Evolutionary conservation across 75 land plant genomes (phyloP), one percentile per base, ranked within the genome.

Genomic region (Pseudotsuga menziesii): DNA sequence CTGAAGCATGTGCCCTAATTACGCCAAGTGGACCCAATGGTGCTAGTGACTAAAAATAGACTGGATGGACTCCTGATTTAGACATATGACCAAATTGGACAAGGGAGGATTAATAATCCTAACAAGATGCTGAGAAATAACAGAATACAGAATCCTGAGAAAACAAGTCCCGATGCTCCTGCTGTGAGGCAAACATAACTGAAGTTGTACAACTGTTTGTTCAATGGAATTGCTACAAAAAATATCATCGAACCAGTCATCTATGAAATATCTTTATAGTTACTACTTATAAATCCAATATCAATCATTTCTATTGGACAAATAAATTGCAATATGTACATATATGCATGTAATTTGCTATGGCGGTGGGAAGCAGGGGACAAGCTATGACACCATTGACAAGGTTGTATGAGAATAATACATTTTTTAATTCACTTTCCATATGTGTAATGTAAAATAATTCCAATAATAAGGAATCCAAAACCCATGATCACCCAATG

Each of bases 151-250:
- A 91, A 82, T 16, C 72, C 75, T 17, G 89, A 84, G 73, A 95
- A 93, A 2, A 93, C 88, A 57, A 95, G 57, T 52, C 87, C 92
- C 55, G 94, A 96, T 56, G 91, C 88, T 22, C 98, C 98, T 22
- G 93, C 86, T 29, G 98, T 95, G 11, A 95, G 76, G 76, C 97
- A 91, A 58, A 93, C 86, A 82, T 95, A 95, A 80, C 98, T 95
- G 81, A 95, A 85, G 29, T 87, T 89, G 83, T 95, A 95, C 57
- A 95, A 63, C 75, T 91, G 98, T 77, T 95, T 95, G 80, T 95
- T 95, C 17, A 95, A 59, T 57, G 96, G 97, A 78, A 95, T 89
- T 5, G 89, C 98, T 95, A 88, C 78, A 79, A 26, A 15, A 63
- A 57, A 74, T 8, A 60, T 44, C 48, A 44, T 44, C 1, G 8